phyloP scores from a whole-genome alignment of 2,329 filamentous ascomycete species.

The Trichoderma koningiopsis region DNA sequence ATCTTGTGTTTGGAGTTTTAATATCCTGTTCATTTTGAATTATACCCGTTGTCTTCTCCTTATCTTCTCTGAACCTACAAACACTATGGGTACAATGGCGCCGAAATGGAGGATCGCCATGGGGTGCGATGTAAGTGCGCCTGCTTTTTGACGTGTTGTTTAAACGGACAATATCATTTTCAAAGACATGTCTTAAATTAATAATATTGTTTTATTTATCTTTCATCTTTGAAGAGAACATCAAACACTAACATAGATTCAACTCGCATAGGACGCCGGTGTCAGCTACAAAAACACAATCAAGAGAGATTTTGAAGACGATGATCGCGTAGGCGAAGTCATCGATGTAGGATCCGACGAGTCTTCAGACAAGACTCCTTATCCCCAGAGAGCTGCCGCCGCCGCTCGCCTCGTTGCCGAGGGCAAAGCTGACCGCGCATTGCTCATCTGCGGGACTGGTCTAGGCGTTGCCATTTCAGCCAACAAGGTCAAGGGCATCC shows the following conservation, averaged over 20 bases:
- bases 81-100: slow-evolving; percentile 40
- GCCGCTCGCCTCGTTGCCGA: slow-evolving; percentile 65
- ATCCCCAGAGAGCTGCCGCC: slow-evolving; percentile 75
- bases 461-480: slow-evolving; percentile 86
- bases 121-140: slow-evolving; percentile 54
- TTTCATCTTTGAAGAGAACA: neutral
- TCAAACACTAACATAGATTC: neutral
- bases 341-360: slow-evolving; percentile 73
- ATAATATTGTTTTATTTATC: neutral
- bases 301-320: slow-evolving; percentile 69
- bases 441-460: slow-evolving; percentile 84
- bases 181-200: neutral
- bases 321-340: slow-evolving; percentile 67
- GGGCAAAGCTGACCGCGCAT: slow-evolving; percentile 72
- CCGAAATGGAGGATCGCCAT: slow-evolving; percentile 56
- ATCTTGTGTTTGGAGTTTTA: fast-evolving
- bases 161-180: too few species aligned
- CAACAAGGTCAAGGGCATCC: slow-evolving; percentile 82
- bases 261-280: slow-evolving; percentile 63
- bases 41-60: neutral
- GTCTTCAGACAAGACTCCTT: slow-evolving; percentile 73
- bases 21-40: neutral
- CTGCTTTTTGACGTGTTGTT: neutral
- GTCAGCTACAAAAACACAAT: slow-evolving; percentile 77
- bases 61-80: neutral